Percentiles rank a stretch among this genome's conserved stretches.
Evolutionary conservation across 441 rosid species (phyloP).

Genomic region (Iberis amara): DNA sequence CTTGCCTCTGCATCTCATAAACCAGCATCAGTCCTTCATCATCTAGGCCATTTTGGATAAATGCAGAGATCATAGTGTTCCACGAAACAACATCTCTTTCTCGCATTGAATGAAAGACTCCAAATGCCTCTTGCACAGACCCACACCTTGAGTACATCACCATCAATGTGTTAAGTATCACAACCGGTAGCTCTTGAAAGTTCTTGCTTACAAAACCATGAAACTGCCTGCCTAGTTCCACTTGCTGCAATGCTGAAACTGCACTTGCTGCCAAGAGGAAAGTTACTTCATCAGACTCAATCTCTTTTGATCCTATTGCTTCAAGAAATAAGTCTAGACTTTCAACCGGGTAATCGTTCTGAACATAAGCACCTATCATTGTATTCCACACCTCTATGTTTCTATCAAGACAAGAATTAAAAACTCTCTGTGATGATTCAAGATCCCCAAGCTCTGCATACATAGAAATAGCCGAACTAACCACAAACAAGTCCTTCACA

Average conservation of each 20-base stretch:
- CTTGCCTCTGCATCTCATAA: conserved; percentile 77
- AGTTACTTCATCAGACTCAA: conserved; percentile 57
- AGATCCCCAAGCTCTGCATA: conserved; percentile 61
- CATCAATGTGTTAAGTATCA: conserved; percentile 53
- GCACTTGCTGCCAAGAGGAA: conserved; percentile 55
- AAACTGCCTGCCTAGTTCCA: conserved; percentile 52
- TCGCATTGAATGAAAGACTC: conserved; percentile 57
- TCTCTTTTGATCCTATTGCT: conserved; percentile 42
- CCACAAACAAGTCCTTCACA: conserved; percentile 59
- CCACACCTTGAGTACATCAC: conserved; percentile 79
- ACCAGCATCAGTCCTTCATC: conserved; percentile 82
- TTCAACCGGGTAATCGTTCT: conserved; percentile 39
- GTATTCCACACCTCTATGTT: conserved; percentile 79
- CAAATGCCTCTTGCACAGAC: conserved; percentile 49
- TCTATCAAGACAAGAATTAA: conserved; percentile 48
- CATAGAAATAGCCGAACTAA: conserved; percentile 59
- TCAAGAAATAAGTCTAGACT: conserved; percentile 54
- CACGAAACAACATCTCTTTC: conserved; percentile 74
- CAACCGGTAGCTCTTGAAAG: conserved; percentile 38
- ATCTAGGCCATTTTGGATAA: conserved; percentile 70
- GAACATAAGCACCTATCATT: conserved; percentile 65
- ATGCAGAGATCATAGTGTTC: conserved; percentile 80
- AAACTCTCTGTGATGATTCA: conserved; percentile 56
- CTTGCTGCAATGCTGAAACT: conserved; percentile 61
- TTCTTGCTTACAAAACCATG: conserved; percentile 66